A percentile compares a stretch with the other conserved stretches of the same genome.
These are phyloP conservation scores for Cynara cardunculus DNA, from an alignment of 129 eudicot genomes.

Conservation along the genomic window DNA sequence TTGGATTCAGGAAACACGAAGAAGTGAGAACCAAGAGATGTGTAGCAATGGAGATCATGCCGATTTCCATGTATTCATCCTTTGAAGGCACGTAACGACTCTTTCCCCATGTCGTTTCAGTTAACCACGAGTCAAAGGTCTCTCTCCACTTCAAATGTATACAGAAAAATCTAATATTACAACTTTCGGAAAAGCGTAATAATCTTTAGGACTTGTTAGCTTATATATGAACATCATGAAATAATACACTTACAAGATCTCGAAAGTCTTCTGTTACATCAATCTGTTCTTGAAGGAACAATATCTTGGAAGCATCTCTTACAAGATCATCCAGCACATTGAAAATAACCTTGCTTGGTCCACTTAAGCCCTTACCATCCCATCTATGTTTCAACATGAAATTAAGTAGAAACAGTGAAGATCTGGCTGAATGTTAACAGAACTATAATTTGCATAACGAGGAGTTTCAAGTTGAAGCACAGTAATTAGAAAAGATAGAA, in stretches of 20 bases:
- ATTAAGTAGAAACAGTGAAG: neutral
- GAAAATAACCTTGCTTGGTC: constrained; percentile 51
- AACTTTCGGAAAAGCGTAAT: neutral
- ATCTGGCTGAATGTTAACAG: neutral
- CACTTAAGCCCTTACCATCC: constrained; percentile 47
- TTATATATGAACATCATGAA: neutral
- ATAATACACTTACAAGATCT: constrained; percentile 39
- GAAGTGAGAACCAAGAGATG: constrained; percentile 49
- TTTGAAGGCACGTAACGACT: constrained; percentile 47
- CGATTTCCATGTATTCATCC: constrained; percentile 52
- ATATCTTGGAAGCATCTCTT: constrained; percentile 22
- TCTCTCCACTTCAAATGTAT: constrained; percentile 48
- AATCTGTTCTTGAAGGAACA: constrained; percentile 24
- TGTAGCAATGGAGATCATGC: constrained; percentile 61
- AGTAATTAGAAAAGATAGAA: neutral
- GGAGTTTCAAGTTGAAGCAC: neutral
- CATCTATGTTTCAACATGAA: constrained; percentile 41
- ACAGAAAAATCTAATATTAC: neutral
- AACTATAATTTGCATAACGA: neutral
- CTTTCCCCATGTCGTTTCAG: constrained; percentile 58
- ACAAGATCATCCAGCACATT: constrained; percentile 57
- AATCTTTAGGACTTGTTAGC: neutral
- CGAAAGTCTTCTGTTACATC: constrained; percentile 31
- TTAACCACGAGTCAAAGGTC: constrained; percentile 56
- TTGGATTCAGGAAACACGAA: constrained; percentile 38